Evolutionary conservation across 106 monocot species (phyloP).

Genomic region (Cymbidium sinense): DNA sequence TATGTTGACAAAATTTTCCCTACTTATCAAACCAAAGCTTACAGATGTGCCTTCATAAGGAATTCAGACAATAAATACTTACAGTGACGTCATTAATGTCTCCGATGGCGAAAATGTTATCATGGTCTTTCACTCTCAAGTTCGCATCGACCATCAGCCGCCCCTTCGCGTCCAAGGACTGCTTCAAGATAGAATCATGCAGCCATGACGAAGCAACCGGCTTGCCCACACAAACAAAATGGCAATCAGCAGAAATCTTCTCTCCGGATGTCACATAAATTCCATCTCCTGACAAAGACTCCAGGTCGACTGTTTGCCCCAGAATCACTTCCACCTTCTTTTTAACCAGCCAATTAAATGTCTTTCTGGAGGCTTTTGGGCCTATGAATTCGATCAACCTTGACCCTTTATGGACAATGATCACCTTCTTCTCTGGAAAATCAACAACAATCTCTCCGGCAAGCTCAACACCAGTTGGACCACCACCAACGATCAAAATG

Average conservation of each 20-base stretch:
- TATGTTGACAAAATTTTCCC: too few species aligned
- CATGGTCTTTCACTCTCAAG: conserved; percentile 25
- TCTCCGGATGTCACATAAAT: conserved; percentile 33
- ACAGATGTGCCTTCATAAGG: neutral
- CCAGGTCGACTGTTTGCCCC: conserved; percentile 11
- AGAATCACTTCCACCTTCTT: conserved; percentile 31
- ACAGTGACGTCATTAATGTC: conserved; percentile 41
- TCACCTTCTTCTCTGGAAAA: conserved; percentile 32
- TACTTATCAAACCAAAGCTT: too few species aligned
- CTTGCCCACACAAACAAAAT: conserved; percentile 30
- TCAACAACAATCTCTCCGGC: conserved; percentile 35
- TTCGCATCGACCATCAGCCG: conserved; percentile 32
- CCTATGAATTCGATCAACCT: conserved; percentile 30
- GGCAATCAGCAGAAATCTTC: conserved; percentile 27
- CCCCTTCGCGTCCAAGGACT: conserved; percentile 19
- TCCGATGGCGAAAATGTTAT: conserved; percentile 38
- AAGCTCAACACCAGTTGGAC: conserved; percentile 30
- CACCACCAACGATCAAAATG: conserved; percentile 26
- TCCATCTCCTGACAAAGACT: conserved; percentile 14
- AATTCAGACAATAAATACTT: conserved; percentile 6
- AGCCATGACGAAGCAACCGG: conserved; percentile 35
- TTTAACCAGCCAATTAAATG: conserved; percentile 19
- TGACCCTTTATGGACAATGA: conserved; percentile 29
- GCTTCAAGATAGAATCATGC: conserved; percentile 19
- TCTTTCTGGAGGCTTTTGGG: conserved; percentile 26